Evolutionary conservation across 139 green algal genomes (phyloP), one percentile per base, ranked within the genome.

Genomic region (Pseudopediastrum boryanum): DNA sequence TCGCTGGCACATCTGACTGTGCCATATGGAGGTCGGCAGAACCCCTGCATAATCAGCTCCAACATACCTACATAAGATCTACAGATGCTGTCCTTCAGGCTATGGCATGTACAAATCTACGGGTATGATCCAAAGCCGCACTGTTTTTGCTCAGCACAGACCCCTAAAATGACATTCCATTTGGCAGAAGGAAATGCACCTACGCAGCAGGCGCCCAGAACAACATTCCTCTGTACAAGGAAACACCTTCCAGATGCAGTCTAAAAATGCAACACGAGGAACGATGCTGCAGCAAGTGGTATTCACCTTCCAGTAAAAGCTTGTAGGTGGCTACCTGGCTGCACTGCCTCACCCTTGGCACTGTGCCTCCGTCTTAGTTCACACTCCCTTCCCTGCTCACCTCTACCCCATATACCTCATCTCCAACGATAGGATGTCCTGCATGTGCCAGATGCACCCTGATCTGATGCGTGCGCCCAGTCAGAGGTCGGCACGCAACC

Each of bases 401-500:
- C 80, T 80, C 48, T 12, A 84, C 68, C 42, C 91, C 91, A 76
- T 95, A 95, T 46, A 92, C 67, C 3, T 89, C 86, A 85, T 96
- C 92, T 10, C 90, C 89, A n/a, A 90, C 63, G 25, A 96, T 93
- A 43, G 92, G 86, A 79, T 90, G 85, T 6, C 89, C 90, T 61
- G 84, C 42, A 71, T 91, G 77, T 62, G 81, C 87, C 67, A 93
- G 71, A 71, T 96, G 92, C 73, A 95, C 82, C 9, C 91, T 80
- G 63, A 95, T 95, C 82, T 95, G 91, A 62, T 95, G 90, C 21
- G 90, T 94, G 58, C 90, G 79, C 9, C 90, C 90, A n/a, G 90
- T 92, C 33, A 79, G 78, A 29, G 90, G 90, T 27, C 62, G 51
- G 54, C 84, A 90, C 29, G 81, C 48, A 41, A 93, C 39, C 39